A percentile compares a stretch with the other conserved stretches of the same genome.
Conservation (phyloP, 108 stramenopile genomes). For the Schizochytrium sp. region DNA sequence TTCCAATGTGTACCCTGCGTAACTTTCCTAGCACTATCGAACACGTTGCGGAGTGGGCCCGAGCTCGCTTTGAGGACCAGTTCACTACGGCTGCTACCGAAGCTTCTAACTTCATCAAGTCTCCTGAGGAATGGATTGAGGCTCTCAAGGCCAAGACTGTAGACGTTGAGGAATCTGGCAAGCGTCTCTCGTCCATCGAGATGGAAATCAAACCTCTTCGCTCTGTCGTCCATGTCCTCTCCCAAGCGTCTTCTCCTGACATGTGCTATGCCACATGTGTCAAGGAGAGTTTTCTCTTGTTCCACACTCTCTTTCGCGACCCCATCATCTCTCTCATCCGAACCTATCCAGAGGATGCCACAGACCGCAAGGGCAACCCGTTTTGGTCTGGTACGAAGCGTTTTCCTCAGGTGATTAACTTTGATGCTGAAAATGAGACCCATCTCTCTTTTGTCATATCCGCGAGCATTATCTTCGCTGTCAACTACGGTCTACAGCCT, state of each 20-base stretch:
- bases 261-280: slow-evolving; percentile 70
- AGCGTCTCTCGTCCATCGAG: slow-evolving; percentile 26
- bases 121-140: slow-evolving; percentile 65
- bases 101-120: slow-evolving; percentile 66
- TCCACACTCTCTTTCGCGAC: slow-evolving; percentile 73
- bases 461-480: slow-evolving; percentile 75
- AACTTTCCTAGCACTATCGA: slow-evolving; percentile 86
- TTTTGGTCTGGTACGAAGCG: slow-evolving; percentile 81
- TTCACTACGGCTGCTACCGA: slow-evolving; percentile 71
- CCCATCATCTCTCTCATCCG: slow-evolving; percentile 71
- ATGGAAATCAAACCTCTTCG: slow-evolving; percentile 71
- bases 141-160: slow-evolving; percentile 49
- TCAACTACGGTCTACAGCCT: slow-evolving; percentile 67
- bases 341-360: slow-evolving; percentile 76
- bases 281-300: slow-evolving; percentile 64
- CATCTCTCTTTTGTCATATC: slow-evolving; percentile 72
- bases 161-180: neutral
- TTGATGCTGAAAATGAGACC: slow-evolving; percentile 63
- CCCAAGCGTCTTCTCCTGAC: slow-evolving; percentile 59
- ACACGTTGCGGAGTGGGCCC: slow-evolving; percentile 90
- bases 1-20: slow-evolving; percentile 89
- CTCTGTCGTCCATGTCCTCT: slow-evolving; percentile 58
- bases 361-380: slow-evolving; percentile 66
- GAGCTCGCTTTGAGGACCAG: slow-evolving; percentile 75
- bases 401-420: slow-evolving; percentile 67